Evolutionary conservation across 768 basidiomycete species (phyloP).

Genomic region (Boletus insuetus): DNA sequence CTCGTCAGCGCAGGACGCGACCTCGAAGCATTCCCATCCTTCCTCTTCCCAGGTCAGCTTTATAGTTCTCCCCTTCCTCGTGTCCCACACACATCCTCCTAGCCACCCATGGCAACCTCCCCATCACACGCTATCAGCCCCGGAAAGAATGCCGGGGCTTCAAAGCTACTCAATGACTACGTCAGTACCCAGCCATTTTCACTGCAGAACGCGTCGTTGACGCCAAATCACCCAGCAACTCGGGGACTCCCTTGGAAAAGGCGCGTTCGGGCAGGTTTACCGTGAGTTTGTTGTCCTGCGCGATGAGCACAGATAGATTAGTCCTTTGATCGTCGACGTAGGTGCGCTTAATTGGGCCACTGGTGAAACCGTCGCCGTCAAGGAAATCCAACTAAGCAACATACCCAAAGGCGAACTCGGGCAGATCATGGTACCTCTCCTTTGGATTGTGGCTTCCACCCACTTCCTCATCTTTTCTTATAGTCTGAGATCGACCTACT

Average conservation of each 20-base stretch:
- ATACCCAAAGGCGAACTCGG: conserved; percentile 91
- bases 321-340: conserved; percentile 54
- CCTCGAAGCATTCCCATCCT: conserved; percentile 17
- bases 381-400: conserved; percentile 93
- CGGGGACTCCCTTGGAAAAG: conserved; percentile 93
- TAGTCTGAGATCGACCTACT: conserved; percentile 96
- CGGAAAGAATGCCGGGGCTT: conserved; percentile 33
- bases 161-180: conserved; percentile 65
- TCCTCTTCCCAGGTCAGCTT: conserved; percentile 9
- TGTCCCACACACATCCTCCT: not conserved
- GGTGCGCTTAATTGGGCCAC: conserved; percentile 93
- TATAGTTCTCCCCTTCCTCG: conserved; percentile 4
- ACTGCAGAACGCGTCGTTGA: conserved; percentile 5
- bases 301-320: conserved; percentile 66
- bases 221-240: conserved; percentile 64
- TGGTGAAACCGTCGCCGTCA: conserved; percentile 97
- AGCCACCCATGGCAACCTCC: conserved; percentile 22
- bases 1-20: conserved; percentile 39
- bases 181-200: conserved; percentile 34
- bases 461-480: conserved; percentile 7
- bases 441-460: not conserved
- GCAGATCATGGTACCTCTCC: conserved; percentile 83
- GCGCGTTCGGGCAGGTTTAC: conserved; percentile 96
- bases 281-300: conserved; percentile 50
- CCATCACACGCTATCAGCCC: conserved; percentile 20